Conservation (phyloP, 2,329 filamentous ascomycete species). For the Colletotrichum chrysophilum region DNA sequence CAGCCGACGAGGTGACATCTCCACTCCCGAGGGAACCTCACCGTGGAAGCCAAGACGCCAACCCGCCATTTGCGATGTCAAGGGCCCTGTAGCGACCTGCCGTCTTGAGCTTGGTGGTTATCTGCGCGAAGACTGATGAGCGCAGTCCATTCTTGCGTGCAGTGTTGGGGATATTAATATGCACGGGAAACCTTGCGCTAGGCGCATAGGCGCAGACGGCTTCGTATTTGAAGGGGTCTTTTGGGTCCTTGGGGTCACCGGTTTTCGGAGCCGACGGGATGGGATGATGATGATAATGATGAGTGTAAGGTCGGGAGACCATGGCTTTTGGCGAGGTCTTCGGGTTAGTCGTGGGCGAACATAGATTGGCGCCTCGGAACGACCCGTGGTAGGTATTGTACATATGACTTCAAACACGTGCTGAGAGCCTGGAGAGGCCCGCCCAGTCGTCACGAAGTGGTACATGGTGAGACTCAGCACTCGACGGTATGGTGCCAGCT, state of each 20-base stretch:
- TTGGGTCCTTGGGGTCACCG: background rate
- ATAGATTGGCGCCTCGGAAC: background rate
- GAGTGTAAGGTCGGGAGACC: background rate
- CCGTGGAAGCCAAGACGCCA: background rate
- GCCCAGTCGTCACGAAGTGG: too few species aligned
- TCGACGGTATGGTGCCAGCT: background rate
- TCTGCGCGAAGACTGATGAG: background rate
- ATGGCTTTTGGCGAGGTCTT: background rate
- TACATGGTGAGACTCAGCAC: background rate
- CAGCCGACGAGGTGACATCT: background rate
- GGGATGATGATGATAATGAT: background rate
- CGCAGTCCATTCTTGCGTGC: background rate
- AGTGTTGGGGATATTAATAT: background rate
- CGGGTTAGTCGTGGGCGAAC: background rate
- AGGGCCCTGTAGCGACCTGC: slow-evolving; percentile 4
- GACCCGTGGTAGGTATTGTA: background rate
- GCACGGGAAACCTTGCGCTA: background rate
- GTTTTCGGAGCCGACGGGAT: background rate
- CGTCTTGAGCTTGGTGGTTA: slow-evolving; percentile 10
- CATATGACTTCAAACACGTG: background rate
- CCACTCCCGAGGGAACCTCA: slow-evolving; percentile 9
- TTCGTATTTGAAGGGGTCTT: background rate
- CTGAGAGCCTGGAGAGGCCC: background rate
- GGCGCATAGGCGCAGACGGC: background rate
- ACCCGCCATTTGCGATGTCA: background rate